A percentile compares a stretch with the other conserved stretches of the same genome.
phyloP scores from a whole-genome alignment of 306 rosid species.

The Quercus aquifolioides region DNA sequence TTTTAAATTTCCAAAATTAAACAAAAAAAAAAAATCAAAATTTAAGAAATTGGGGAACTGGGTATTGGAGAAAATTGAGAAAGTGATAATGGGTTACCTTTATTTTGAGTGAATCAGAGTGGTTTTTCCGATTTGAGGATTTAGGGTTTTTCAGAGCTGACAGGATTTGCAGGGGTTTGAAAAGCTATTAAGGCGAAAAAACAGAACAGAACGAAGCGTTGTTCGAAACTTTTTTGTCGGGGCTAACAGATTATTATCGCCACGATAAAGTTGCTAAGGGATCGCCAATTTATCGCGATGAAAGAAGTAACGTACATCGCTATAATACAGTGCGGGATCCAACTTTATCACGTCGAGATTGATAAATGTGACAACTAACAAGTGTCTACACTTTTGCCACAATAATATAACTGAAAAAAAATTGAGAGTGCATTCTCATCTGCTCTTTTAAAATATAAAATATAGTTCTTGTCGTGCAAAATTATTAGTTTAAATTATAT shows the following conservation, averaged over 20 bases:
- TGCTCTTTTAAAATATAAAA: no score
- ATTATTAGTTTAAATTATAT: no score
- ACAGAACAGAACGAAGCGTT: background rate
- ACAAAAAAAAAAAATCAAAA: background rate
- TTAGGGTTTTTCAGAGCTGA: background rate
- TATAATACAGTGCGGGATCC: background rate
- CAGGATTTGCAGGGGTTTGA: background rate
- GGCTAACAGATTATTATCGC: background rate
- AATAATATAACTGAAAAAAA: background rate
- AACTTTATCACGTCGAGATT: background rate
- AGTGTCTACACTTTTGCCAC: background rate
- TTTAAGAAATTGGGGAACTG: background rate
- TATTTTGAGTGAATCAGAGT: background rate
- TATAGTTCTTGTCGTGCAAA: no score
- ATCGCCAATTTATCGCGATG: background rate
- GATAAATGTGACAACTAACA: background rate
- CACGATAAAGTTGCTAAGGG: background rate
- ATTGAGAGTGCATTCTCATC: background rate
- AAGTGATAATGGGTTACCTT: background rate
- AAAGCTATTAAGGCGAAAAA: constrained; percentile 1
- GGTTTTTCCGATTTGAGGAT: background rate
- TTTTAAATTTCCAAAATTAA: no score
- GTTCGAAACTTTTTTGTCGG: background rate
- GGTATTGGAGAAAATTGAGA: background rate
- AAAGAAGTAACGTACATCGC: background rate